Evolutionary conservation across 2,329 filamentous ascomycete species (phyloP).

Genomic region (Epichloe gansuensis): DNA sequence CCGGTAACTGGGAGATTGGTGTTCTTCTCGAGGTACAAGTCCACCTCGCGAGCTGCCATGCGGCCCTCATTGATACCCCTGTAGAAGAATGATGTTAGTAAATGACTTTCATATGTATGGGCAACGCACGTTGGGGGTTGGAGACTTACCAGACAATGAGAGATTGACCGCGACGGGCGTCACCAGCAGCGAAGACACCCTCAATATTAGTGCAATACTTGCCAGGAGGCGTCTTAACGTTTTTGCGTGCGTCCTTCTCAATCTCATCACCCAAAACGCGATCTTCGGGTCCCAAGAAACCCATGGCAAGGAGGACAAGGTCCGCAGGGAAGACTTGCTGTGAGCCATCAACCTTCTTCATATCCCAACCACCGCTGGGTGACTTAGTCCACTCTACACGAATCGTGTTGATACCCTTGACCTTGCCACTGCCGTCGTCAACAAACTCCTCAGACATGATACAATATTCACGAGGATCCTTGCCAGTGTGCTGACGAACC

Average conservation of each 20-base stretch:
- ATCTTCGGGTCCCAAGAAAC: slow-evolving; percentile 88
- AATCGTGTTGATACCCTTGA: slow-evolving; percentile 92
- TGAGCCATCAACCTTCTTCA: slow-evolving; percentile 91
- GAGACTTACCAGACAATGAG: slow-evolving; percentile 79
- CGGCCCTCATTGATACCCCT: slow-evolving; percentile 96
- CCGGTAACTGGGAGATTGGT: slow-evolving; percentile 80
- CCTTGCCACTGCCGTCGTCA: slow-evolving; percentile 71
- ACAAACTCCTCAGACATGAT: slow-evolving; percentile 98
- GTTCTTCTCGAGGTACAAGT: slow-evolving; percentile 69
- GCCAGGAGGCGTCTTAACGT: slow-evolving; percentile 83
- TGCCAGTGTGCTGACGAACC: slow-evolving; percentile 90
- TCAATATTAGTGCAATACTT: slow-evolving; percentile 80
- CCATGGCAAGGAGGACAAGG: slow-evolving; percentile 89
- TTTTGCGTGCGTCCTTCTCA: slow-evolving; percentile 86
- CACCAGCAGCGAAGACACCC: slow-evolving; percentile 86
- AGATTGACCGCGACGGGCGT: slow-evolving; percentile 88
- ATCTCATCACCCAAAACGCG: slow-evolving; percentile 77
- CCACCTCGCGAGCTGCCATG: slow-evolving; percentile 82
- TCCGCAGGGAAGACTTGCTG: slow-evolving; percentile 96
- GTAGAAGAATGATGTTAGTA: neutral
- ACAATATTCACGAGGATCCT: slow-evolving; percentile 92
- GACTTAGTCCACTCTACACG: slow-evolving; percentile 95
- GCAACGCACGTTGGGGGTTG: neutral
- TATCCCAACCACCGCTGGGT: slow-evolving; percentile 84
- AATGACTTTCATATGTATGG: neutral